phyloP scores from a whole-genome alignment of 305 asterid genomes.

The Rubia peregrina region DNA sequence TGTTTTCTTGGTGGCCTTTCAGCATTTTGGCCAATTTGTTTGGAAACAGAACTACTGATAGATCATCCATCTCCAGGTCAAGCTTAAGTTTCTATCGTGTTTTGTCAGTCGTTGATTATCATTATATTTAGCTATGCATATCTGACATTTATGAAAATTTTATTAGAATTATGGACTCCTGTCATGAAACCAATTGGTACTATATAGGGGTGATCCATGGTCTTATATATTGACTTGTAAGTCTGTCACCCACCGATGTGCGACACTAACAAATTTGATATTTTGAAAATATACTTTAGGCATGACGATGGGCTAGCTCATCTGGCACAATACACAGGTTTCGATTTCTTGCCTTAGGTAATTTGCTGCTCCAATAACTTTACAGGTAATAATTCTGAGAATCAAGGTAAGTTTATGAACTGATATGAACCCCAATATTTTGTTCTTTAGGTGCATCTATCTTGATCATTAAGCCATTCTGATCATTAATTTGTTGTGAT shows the following conservation, averaged over 20 bases:
- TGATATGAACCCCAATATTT: neutral
- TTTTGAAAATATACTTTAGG: neutral
- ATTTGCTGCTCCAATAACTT: neutral
- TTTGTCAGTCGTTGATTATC: neutral
- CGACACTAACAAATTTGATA: too few species aligned
- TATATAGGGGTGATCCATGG: too few species aligned
- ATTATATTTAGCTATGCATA: neutral
- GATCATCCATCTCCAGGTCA: slow-evolving; percentile 34
- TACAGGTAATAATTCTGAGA: slow-evolving; percentile 5
- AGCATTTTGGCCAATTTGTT: slow-evolving; percentile 40
- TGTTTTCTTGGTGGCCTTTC: slow-evolving; percentile 58
- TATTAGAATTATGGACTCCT: too few species aligned
- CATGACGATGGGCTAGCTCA: slow-evolving; percentile 34
- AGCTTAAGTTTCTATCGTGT: neutral
- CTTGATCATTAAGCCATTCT: too few species aligned
- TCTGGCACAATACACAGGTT: slow-evolving; percentile 28
- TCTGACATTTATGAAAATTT: too few species aligned
- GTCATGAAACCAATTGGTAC: too few species aligned
- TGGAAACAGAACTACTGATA: slow-evolving; percentile 29
- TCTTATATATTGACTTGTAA: too few species aligned
- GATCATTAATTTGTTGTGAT: too few species aligned
- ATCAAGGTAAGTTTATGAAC: neutral
- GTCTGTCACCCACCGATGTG: too few species aligned
- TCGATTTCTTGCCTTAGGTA: slow-evolving; percentile 5
- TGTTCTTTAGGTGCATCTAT: too few species aligned